phyloP scores from a whole-genome alignment of 768 basidiomycete genomes.

The Neoboletus brunneissimus region DNA sequence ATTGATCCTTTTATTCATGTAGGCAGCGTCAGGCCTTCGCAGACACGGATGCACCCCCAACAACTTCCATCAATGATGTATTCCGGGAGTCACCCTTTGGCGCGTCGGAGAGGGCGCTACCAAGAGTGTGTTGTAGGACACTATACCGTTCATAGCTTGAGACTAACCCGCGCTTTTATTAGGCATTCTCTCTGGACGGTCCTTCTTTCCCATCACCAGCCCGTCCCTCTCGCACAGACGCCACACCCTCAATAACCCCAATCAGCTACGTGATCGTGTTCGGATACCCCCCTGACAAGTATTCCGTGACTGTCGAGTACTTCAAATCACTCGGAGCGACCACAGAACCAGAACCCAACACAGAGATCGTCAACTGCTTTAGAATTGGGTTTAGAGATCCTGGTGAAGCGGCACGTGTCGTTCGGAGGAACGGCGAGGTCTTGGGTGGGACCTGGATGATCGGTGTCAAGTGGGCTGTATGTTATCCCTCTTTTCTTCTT shows the following conservation, averaged over 20 bases:
- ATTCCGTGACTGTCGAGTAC: constrained; percentile 67
- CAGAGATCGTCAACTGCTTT: constrained; percentile 78
- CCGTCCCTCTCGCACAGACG: constrained; percentile 22
- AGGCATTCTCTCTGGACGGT: constrained; percentile 25
- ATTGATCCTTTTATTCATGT: constrained; percentile 7
- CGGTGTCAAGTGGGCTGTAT: constrained; percentile 81
- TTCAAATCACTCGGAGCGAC: constrained; percentile 71
- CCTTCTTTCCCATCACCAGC: constrained; percentile 12
- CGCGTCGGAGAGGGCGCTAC: constrained; percentile 24
- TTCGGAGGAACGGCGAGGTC: constrained; percentile 81
- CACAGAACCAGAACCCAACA: constrained; percentile 64
- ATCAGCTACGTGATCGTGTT: constrained; percentile 73
- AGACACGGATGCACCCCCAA: constrained; percentile 82
- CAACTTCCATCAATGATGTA: constrained; percentile 71
- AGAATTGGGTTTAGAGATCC: constrained; percentile 69
- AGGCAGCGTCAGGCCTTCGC: constrained; percentile 61
- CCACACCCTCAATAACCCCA: constrained; percentile 35
- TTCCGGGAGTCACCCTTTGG: constrained; percentile 48
- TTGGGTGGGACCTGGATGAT: constrained; percentile 77
- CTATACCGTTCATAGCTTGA: no score
- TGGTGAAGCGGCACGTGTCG: constrained; percentile 73
- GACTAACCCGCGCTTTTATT: neutral
- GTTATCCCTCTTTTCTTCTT: constrained; percentile 29
- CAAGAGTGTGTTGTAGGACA: constrained; percentile 17
- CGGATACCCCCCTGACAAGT: constrained; percentile 84